Evolutionary conservation across 1,284 basidiomycete genomes (phyloP).

Genomic region (Paramarasmius palmivorus): DNA sequence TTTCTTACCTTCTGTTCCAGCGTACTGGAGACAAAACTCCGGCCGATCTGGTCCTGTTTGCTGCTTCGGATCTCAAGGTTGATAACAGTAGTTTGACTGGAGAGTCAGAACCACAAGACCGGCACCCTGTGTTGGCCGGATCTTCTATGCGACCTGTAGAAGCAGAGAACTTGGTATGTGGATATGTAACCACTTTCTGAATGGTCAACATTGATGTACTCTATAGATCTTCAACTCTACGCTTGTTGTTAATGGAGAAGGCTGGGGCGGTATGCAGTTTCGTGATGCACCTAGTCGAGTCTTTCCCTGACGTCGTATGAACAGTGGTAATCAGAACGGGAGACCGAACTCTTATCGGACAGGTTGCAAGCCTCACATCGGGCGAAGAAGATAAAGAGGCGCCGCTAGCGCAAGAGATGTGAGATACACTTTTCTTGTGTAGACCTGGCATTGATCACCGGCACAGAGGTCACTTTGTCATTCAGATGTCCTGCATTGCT

Average conservation of each 20-base stretch:
- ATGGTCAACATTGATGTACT: too few relatives aligned
- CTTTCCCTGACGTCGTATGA: too few relatives aligned
- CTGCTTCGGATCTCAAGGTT: conserved; percentile 61
- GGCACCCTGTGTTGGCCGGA: conserved; percentile 48
- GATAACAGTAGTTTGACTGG: conserved; percentile 73
- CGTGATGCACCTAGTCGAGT: too few relatives aligned
- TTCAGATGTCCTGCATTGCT: conserved; percentile 60
- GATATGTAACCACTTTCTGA: too few relatives aligned
- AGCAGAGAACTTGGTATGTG: conserved; percentile 66
- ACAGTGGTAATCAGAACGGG: conserved; percentile 70
- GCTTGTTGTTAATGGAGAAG: conserved; percentile 69
- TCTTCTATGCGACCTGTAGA: conserved; percentile 52
- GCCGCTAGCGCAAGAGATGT: conserved; percentile 67
- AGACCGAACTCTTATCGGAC: conserved; percentile 66
- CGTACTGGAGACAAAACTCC: conserved; percentile 71
- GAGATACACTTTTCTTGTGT: conserved; percentile 18
- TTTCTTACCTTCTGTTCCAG: conserved; percentile 28
- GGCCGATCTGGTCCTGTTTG: conserved; percentile 62
- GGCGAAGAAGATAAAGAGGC: conserved; percentile 64
- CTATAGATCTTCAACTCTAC: conserved; percentile 74
- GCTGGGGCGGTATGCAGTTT: too few relatives aligned
- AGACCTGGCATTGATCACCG: conserved; percentile 1
- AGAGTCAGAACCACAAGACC: conserved; percentile 70
- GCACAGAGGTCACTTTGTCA: conserved; percentile 55
- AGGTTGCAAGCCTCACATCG: conserved; percentile 66